Conservation (phyloP, 2,329 filamentous ascomycete genomes). For the Dothistroma septosporum region DNA sequence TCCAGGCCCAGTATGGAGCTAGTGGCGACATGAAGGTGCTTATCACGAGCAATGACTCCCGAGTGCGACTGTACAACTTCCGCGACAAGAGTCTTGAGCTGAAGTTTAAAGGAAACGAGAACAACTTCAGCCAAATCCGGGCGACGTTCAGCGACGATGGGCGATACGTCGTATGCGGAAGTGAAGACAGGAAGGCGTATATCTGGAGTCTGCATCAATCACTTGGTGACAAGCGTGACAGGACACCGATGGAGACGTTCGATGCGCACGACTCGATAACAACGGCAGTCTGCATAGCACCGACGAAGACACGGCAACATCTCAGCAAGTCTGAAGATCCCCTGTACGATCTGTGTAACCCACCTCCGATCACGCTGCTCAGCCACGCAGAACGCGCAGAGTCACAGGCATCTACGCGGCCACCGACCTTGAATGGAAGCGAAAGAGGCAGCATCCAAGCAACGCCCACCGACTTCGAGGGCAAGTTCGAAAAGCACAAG, state of each 20-base stretch:
- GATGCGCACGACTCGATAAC: slow-evolving; percentile 86
- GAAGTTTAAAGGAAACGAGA: slow-evolving; percentile 90
- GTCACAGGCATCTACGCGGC: slow-evolving; percentile 44
- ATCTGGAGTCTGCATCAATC: slow-evolving; percentile 71
- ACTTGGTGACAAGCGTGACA: slow-evolving; percentile 67
- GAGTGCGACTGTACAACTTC: slow-evolving; percentile 83
- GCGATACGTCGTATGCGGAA: slow-evolving; percentile 83
- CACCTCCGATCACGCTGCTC: slow-evolving; percentile 78
- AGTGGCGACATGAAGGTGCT: slow-evolving; percentile 74
- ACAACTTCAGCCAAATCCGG: slow-evolving; percentile 83
- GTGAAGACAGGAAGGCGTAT: slow-evolving; percentile 84
- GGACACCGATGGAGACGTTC: slow-evolving; percentile 80
- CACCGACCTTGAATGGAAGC: slow-evolving; percentile 42
- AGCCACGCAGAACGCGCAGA: slow-evolving; percentile 62
- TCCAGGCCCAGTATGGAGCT: slow-evolving; percentile 64
- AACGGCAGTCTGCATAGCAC: slow-evolving; percentile 83
- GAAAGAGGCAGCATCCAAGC: slow-evolving; percentile 27
- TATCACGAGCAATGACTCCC: slow-evolving; percentile 91
- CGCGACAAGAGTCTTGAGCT: slow-evolving; percentile 78
- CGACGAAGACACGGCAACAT: slow-evolving; percentile 69
- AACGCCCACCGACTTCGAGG: slow-evolving; percentile 35
- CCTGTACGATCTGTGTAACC: slow-evolving; percentile 94
- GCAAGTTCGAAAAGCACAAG: slow-evolving; percentile 38
- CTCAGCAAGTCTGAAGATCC: slow-evolving; percentile 81
- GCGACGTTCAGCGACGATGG: slow-evolving; percentile 85